These are phyloP conservation scores for Ambrosia hybrid DNA, from an alignment of 140 eudicot genomes.

Conservation along the genomic window DNA sequence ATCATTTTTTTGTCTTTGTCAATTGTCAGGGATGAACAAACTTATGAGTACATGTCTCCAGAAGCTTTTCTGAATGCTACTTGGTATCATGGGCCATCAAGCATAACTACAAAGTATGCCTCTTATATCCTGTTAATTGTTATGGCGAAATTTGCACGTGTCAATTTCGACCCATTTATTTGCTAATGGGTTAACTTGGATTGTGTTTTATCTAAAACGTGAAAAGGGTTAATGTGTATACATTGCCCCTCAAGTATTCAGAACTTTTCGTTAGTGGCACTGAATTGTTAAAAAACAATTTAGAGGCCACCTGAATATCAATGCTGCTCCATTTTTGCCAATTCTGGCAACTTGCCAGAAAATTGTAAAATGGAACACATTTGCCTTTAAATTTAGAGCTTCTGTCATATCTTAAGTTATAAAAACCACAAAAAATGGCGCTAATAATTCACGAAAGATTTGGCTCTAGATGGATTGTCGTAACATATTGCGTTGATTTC, in stretches of 20 bases:
- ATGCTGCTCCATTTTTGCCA: not conserved
- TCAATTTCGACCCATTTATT: not conserved
- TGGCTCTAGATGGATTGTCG: no score
- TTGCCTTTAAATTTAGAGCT: no score
- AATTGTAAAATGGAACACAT: not conserved
- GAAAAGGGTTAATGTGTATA: not conserved
- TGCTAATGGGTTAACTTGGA: not conserved
- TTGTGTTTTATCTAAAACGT: not conserved
- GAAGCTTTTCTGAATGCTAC: constrained; percentile 88
- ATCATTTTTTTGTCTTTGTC: not conserved
- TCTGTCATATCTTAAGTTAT: no score
- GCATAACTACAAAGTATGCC: constrained; percentile 62
- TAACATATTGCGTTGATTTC: no score
- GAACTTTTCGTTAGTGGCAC: not conserved
- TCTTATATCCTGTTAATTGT: constrained; percentile 9
- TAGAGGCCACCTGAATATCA: not conserved
- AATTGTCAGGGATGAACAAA: constrained; percentile 78
- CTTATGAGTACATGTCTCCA: constrained; percentile 94
- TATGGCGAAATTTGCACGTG: not conserved
- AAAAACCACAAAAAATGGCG: no score
- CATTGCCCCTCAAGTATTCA: not conserved
- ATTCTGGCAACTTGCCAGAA: not conserved
- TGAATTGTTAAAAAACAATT: not conserved
- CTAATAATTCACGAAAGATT: no score
- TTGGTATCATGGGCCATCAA: constrained; percentile 75